Percentiles rank a stretch among this genome's conserved stretches.
These are phyloP conservation scores for Candida vaughaniae DNA, from an alignment of 805 yeast genomes.

Conservation along the genomic window DNA sequence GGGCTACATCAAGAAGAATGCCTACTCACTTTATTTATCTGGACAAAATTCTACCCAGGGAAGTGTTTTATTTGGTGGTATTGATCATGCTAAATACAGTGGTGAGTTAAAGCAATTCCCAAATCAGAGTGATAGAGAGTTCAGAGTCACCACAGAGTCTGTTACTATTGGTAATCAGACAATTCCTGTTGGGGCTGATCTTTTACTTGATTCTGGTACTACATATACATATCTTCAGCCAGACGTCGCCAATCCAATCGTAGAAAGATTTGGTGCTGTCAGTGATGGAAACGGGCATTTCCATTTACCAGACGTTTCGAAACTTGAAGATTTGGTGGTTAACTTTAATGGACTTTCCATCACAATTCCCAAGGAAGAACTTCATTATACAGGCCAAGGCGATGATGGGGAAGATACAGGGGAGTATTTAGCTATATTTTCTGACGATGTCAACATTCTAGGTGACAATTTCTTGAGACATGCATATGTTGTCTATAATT, in stretches of 20 bases:
- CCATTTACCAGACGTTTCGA: slow-evolving; percentile 1
- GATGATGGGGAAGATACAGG: no score
- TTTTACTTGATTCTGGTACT: slow-evolving; percentile 28
- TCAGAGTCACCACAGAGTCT: slow-evolving; percentile 43
- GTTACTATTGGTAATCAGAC: slow-evolving; percentile 12
- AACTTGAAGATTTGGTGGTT: slow-evolving; percentile 6
- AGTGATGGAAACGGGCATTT: slow-evolving; percentile 2
- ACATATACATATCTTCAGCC: slow-evolving; percentile 41
- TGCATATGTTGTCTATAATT: slow-evolving; percentile 63
- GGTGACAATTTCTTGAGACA: slow-evolving; percentile 67
- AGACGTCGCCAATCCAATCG: slow-evolving; percentile 29
- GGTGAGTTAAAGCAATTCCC: slow-evolving; percentile 22
- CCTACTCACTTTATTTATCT: slow-evolving; percentile 38
- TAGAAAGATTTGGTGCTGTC: slow-evolving; percentile 37
- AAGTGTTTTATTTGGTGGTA: slow-evolving; percentile 30
- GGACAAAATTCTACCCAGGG: slow-evolving; percentile 20
- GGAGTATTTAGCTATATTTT: slow-evolving; percentile 4
- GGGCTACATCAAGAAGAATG: slow-evolving; percentile 33
- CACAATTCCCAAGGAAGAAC: slow-evolving; percentile 7
- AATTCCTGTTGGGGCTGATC: slow-evolving; percentile 1
- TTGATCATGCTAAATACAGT: slow-evolving; percentile 24
- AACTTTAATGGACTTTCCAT: slow-evolving; percentile 12
- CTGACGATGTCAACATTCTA: slow-evolving; percentile 21
- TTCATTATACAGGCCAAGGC: no score
- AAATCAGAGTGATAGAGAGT: slow-evolving; percentile 23